phyloP scores from a whole-genome alignment of 163 green algal species.

The Prototheca wickerhamii region DNA sequence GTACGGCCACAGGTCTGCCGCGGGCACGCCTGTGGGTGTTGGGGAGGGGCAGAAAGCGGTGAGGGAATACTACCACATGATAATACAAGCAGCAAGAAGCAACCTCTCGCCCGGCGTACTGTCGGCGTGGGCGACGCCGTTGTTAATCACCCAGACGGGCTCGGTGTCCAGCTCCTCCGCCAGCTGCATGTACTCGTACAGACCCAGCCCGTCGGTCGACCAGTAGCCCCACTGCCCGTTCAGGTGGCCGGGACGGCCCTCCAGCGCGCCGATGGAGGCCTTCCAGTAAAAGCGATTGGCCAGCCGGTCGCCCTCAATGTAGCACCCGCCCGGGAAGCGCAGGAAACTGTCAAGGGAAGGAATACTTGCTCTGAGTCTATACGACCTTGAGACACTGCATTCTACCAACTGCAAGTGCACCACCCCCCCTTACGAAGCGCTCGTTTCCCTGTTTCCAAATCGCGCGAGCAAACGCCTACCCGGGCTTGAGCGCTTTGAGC shows the following conservation, averaged over 20 bases:
- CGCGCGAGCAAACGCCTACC: constrained; percentile 6
- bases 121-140: constrained; percentile 32
- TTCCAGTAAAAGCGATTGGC: constrained; percentile 47
- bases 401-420: too few species aligned
- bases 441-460: too few species aligned
- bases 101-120: not conserved
- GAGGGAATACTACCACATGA: not conserved
- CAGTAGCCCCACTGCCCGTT: constrained; percentile 57
- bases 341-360: constrained; percentile 19
- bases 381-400: too few species aligned
- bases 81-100: not conserved
- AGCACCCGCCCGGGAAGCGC: constrained; percentile 50
- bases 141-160: constrained; percentile 60
- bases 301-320: constrained; percentile 52
- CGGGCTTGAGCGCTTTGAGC: constrained; percentile 36
- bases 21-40: constrained; percentile 3
- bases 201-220: constrained; percentile 48
- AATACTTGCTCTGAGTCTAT: too few species aligned
- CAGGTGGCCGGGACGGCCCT: constrained; percentile 43
- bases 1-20: constrained; percentile 12
- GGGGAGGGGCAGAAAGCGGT: not conserved
- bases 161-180: constrained; percentile 43
- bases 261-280: constrained; percentile 24
- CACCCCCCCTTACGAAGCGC: too few species aligned
- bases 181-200: constrained; percentile 63